Evolutionary conservation across 2,329 filamentous ascomycete genomes (phyloP).

Genomic region (Trichophyton simii): DNA sequence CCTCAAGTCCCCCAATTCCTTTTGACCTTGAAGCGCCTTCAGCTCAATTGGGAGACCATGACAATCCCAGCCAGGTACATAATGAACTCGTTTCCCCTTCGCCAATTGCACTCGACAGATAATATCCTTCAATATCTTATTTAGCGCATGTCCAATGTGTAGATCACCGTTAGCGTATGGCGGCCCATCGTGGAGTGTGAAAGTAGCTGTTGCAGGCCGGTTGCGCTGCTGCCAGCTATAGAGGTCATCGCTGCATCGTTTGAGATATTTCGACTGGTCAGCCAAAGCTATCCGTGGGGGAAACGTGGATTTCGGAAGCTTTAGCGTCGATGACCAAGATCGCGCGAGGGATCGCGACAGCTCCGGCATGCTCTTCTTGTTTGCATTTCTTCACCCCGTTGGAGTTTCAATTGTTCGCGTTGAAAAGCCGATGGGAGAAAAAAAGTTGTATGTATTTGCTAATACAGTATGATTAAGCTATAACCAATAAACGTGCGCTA

Average conservation of each 20-base stretch:
- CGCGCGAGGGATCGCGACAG: constrained; percentile 13
- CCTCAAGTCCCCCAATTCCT: constrained; percentile 27
- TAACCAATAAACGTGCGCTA: background rate
- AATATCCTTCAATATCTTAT: constrained; percentile 95
- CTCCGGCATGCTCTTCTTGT: constrained; percentile 13
- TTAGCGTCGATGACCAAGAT: constrained; percentile 58
- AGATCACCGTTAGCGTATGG: constrained; percentile 90
- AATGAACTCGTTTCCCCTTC: constrained; percentile 62
- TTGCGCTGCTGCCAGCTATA: constrained; percentile 68
- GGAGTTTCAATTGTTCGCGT: background rate
- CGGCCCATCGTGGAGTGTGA: constrained; percentile 86
- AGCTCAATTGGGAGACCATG: constrained; percentile 95
- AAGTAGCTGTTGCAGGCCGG: constrained; percentile 43
- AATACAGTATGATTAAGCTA: background rate
- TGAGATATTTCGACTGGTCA: constrained; percentile 48
- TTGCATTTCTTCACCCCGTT: constrained; percentile 1
- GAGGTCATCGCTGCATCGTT: constrained; percentile 70
- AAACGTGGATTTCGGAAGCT: constrained; percentile 62
- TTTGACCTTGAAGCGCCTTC: constrained; percentile 64
- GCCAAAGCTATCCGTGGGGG: constrained; percentile 38
- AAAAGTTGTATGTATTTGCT: background rate
- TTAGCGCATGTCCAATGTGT: constrained; percentile 87
- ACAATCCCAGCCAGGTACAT: constrained; percentile 92
- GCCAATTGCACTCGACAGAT: constrained; percentile 71
- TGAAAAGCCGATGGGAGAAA: background rate